These are phyloP conservation scores for Hamamelis virginiana DNA, from an alignment of 164 flowering plant species.

Conservation along the genomic window DNA sequence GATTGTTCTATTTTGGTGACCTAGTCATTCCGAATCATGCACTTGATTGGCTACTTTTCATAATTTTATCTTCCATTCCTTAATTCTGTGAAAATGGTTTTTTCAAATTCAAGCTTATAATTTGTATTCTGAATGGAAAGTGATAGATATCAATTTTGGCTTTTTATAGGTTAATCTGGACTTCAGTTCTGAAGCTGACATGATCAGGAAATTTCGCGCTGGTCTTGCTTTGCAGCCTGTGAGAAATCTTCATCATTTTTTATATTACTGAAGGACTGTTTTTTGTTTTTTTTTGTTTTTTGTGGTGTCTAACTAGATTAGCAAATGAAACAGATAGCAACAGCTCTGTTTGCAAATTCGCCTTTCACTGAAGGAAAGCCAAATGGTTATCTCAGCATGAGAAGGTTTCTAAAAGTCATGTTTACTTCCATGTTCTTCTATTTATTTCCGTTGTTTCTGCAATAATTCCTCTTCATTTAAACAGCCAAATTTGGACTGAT, in stretches of 20 bases:
- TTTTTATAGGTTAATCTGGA: constrained; percentile 85
- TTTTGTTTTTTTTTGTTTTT: constrained; percentile 4
- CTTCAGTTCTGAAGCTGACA: constrained; percentile 91
- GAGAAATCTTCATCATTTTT: constrained; percentile 27
- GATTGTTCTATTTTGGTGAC: background rate
- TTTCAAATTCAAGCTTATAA: background rate
- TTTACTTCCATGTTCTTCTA: background rate
- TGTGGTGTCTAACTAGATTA: constrained; percentile 26
- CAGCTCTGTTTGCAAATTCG: constrained; percentile 96
- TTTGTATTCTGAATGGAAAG: constrained; percentile 1
- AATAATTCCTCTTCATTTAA: constrained; percentile 11
- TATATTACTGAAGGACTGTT: constrained; percentile 1
- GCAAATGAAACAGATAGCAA: constrained; percentile 75
- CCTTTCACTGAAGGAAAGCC: constrained; percentile 98
- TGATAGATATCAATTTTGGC: background rate
- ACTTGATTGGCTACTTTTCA: background rate
- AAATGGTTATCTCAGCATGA: constrained; percentile 95
- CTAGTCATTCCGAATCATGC: background rate
- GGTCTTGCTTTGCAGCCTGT: constrained; percentile 98
- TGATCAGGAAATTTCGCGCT: constrained; percentile 95
- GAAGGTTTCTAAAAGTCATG: constrained; percentile 58
- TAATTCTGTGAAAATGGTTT: background rate
- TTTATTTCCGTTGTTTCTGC: background rate
- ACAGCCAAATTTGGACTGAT: constrained; percentile 95
- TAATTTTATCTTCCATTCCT: background rate